Conservation (phyloP, 2,329 filamentous ascomycete genomes). For the Lachnellula subtilissima region DNA sequence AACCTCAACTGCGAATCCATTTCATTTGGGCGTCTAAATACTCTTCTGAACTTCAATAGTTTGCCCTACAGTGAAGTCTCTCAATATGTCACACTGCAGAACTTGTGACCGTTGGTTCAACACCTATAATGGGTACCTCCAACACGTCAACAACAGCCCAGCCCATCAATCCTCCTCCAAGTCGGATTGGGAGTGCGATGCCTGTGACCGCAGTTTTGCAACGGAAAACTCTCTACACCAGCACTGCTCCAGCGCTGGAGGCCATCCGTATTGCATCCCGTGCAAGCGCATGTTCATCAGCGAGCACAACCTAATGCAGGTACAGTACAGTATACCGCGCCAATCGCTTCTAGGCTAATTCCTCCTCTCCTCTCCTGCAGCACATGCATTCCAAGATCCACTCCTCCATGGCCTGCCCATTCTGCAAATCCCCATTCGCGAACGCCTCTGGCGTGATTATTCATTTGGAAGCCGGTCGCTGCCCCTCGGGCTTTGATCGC, state of each 20-base stretch:
- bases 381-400: constrained; percentile 52
- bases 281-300: constrained; percentile 22
- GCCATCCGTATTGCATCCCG: constrained; percentile 19
- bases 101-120: constrained; percentile 13
- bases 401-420: constrained; percentile 46
- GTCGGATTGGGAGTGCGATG: constrained; percentile 17
- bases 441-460: constrained; percentile 57
- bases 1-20: neutral
- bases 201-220: constrained; percentile 14
- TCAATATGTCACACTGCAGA: constrained; percentile 8
- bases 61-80: neutral
- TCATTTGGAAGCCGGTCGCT: constrained; percentile 49
- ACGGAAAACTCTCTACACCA: constrained; percentile 15
- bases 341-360: neutral
- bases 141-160: constrained; percentile 17
- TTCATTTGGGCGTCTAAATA: no score
- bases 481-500: constrained; percentile 41
- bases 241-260: constrained; percentile 11
- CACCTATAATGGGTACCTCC: constrained; percentile 6
- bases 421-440: constrained; percentile 43
- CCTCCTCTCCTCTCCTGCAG: constrained; percentile 31
- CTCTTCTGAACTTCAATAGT: neutral
- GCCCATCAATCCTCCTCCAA: constrained; percentile 2
- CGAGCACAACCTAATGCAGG: constrained; percentile 22
- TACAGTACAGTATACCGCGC: neutral